Evolutionary conservation across 2,329 filamentous ascomycete species (phyloP), one percentile per base, ranked within the genome.

Genomic region (Alternaria viburni): DNA sequence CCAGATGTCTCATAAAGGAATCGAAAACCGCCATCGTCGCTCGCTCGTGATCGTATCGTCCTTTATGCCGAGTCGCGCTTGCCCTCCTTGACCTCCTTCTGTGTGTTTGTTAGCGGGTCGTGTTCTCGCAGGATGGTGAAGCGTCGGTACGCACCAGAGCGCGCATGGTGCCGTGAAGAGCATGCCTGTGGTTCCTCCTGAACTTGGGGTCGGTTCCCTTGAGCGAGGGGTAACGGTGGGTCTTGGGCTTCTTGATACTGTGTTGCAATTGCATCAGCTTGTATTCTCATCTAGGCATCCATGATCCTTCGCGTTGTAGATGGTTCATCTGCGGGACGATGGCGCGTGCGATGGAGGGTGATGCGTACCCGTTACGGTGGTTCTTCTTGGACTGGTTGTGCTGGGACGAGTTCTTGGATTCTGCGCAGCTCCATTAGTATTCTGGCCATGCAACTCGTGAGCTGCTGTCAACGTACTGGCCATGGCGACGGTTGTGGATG

Each of bases 191-290:
- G 90, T 99, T 99, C 87, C 96, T 91, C 85, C 96, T 91, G 90
- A 99, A 99, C 91, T 99, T 99, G 83, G 96, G 94, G 87, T 99
- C 96, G 84, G 93, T 96, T 80, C 96, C 96, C 84, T 97, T 97
- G 81, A 99, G 91, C 78, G 95, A 98, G 74, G 96, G 96, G 88
- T 99, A 99, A 88, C 96, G 90, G 86, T 94, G 90, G 82, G 96
- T 98, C 90, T 97, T 97, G 74, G 96, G 96, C 92, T 97, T 98
- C 92, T 98, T 98, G 90, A 99, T 99, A 87, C 95, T 97, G 83
- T 50, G 63, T 36, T 61, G 58, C 57, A 57, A 66, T 57, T 59
- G 63, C 15, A 55, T 77, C 64, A 76, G 72, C 62, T 55, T 55
- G 54, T 46, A 41, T 57, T 55, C 65, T 58, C 56, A 60, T 57